Percentiles rank a stretch among this genome's conserved stretches.
Conservation (phyloP, 2,329 filamentous ascomycete species). For the Monosporascus sp. region DNA sequence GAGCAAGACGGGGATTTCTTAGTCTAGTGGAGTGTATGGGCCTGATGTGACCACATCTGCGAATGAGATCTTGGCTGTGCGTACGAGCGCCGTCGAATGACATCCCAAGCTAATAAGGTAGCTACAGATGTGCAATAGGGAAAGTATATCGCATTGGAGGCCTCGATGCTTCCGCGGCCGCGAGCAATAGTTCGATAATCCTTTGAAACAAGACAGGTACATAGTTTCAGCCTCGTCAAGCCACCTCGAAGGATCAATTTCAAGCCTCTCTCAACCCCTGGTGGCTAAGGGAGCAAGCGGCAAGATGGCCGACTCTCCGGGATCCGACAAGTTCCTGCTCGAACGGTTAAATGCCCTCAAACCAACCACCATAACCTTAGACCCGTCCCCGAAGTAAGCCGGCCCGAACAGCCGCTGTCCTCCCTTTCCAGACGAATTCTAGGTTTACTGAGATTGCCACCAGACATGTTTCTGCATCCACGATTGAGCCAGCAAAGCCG, state of each 20-base stretch:
- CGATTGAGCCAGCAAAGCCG: constrained; percentile 38
- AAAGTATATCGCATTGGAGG: no score
- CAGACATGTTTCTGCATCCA: constrained; percentile 21
- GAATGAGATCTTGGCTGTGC: no score
- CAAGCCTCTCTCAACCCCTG: neutral
- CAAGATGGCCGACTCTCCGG: constrained; percentile 16
- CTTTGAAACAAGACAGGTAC: no score
- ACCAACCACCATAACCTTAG: constrained; percentile 30
- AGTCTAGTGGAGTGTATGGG: no score
- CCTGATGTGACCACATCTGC: no score
- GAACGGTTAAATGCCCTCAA: constrained; percentile 51
- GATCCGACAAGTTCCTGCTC: constrained; percentile 42
- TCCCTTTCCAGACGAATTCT: constrained; percentile 1
- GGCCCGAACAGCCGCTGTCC: neutral
- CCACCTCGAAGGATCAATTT: neutral
- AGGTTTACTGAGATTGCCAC: constrained; percentile 20
- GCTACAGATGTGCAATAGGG: no score
- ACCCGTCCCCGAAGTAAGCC: constrained; percentile 36
- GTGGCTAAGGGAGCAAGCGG: neutral
- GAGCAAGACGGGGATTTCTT: no score
- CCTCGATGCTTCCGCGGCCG: no score
- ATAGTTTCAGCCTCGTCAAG: constrained; percentile 3
- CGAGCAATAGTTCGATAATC: no score
- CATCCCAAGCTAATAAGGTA: no score
- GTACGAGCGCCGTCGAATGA: no score